Evolutionary conservation across 208 protist genomes (phyloP).

Genomic region (Trypanosoma caninum): DNA sequence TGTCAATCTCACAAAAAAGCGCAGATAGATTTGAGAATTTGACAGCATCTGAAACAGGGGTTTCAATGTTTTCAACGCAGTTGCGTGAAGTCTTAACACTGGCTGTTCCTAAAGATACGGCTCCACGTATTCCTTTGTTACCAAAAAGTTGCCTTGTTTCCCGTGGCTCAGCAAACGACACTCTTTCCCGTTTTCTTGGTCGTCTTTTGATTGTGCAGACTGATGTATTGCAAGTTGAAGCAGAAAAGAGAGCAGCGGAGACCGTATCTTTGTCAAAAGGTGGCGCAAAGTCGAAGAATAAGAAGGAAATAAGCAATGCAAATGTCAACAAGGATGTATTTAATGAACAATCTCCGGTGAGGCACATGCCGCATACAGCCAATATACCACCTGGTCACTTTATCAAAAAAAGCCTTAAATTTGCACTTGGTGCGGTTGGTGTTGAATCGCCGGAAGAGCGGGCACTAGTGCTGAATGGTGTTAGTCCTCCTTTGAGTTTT

Average conservation of each 20-base stretch:
- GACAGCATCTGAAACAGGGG: not conserved
- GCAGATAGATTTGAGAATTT: not conserved
- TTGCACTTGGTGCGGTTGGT: conserved; percentile 23
- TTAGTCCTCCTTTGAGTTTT: not conserved
- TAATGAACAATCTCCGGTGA: not conserved
- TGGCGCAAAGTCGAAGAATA: conserved; percentile 3
- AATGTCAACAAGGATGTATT: not conserved
- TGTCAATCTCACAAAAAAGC: not conserved
- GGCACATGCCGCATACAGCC: no score
- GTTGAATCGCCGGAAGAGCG: conserved; percentile 8
- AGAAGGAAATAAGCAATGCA: not conserved
- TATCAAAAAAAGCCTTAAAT: conserved; percentile 18
- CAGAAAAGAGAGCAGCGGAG: not conserved
- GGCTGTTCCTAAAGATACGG: conserved; percentile 30
- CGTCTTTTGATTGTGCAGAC: conserved; percentile 43
- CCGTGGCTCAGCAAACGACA: conserved; percentile 33
- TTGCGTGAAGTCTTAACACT: conserved; percentile 46
- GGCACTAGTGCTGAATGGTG: not conserved
- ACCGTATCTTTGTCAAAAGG: not conserved
- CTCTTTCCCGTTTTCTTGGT: conserved; percentile 41
- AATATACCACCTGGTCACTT: conserved; percentile 13
- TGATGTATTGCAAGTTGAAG: not conserved
- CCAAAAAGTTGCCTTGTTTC: conserved; percentile 45
- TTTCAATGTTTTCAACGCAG: not conserved
- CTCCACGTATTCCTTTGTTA: conserved; percentile 26